Evolutionary conservation across 352 stramenopile species (phyloP), one percentile per base, ranked within the genome.

Genomic region (Saprolegnia parasitica): DNA sequence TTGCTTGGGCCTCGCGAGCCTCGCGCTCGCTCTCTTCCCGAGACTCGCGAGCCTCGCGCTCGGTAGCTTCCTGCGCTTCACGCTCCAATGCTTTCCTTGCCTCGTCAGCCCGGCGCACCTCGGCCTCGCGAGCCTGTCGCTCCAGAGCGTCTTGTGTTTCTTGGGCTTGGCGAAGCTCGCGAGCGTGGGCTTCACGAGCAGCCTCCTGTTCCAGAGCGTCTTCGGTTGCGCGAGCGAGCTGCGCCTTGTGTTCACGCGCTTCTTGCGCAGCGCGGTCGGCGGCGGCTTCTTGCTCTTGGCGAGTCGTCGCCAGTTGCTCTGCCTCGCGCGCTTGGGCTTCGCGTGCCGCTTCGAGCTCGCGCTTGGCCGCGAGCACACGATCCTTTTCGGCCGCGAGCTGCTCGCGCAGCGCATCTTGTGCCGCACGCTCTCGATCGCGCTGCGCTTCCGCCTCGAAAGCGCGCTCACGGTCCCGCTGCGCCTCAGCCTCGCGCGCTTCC

Each of bases 51-150:
- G 47, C 47, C n/a, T 24, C 10, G 8, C 23, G 21, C 32, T 42
- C 58, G 10, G 58, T 29, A 39, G 40, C 58, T 21, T 56, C 58
- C 20, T 50, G n/a, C 18, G 58, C 35, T 66, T 66, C 32, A 15
- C n/a, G 40, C n/a, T 66, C 39, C 9, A 8, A 15, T 11, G 11
- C 56, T 49, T 49, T 15, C 23, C 55, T 49, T 2, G 56, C 56
- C 23, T 64, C 29, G 56, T 49, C n/a, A 5, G n/a, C 56, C 55
- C 15, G 9, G 10, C 39, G 56, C 35, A 49, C 42, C 42, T 16
- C 18, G 16, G 56, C 56, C 10, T 35, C 46, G 2, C 55, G 18
- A 5, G 58, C 58, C 15, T 18, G 40, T 54, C n/a, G 21, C 20
- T 42, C 58, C 29, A 37, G 11, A 1, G 21, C 58, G 8, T 16